These are phyloP conservation scores for Phytopythium vexans DNA, from an alignment of 352 stramenopile species.

Conservation along the genomic window DNA sequence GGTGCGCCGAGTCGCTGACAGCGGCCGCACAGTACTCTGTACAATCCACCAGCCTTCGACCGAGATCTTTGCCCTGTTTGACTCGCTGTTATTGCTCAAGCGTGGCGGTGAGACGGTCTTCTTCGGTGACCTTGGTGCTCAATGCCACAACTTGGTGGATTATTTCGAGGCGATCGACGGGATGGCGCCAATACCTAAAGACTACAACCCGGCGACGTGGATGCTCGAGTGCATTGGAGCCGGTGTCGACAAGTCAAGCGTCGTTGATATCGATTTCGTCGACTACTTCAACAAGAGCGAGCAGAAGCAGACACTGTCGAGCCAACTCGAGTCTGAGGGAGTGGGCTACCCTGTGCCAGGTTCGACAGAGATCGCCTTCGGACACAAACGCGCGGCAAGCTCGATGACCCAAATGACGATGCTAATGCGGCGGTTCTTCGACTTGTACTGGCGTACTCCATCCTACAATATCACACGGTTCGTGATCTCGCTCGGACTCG, in stretches of 20 bases:
- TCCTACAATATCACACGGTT: constrained; percentile 8
- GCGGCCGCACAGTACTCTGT: no score
- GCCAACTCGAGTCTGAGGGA: constrained; percentile 18
- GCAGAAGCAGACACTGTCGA: constrained; percentile 7
- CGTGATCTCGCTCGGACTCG: constrained; percentile 26
- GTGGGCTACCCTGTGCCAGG: background rate
- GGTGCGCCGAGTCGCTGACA: no score
- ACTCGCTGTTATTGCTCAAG: constrained; percentile 29
- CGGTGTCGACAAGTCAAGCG: constrained; percentile 4
- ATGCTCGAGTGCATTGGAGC: constrained; percentile 53
- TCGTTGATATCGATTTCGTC: constrained; percentile 14
- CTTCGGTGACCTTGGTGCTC: constrained; percentile 74
- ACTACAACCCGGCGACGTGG: constrained; percentile 70
- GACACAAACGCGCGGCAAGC: background rate
- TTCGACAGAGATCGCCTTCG: background rate
- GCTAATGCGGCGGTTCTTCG: constrained; percentile 10
- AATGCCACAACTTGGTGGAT: constrained; percentile 32
- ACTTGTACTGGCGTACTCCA: constrained; percentile 27
- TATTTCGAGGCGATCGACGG: constrained; percentile 61
- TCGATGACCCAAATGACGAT: background rate
- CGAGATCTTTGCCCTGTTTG: no score
- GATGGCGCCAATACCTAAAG: background rate
- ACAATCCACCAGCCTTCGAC: no score
- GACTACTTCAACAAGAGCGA: constrained; percentile 15
- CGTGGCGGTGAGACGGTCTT: constrained; percentile 79